Evolutionary conservation across 2,329 filamentous ascomycete genomes (phyloP), one percentile per base, ranked within the genome.

Genomic region (Stromatinia cepivora): DNA sequence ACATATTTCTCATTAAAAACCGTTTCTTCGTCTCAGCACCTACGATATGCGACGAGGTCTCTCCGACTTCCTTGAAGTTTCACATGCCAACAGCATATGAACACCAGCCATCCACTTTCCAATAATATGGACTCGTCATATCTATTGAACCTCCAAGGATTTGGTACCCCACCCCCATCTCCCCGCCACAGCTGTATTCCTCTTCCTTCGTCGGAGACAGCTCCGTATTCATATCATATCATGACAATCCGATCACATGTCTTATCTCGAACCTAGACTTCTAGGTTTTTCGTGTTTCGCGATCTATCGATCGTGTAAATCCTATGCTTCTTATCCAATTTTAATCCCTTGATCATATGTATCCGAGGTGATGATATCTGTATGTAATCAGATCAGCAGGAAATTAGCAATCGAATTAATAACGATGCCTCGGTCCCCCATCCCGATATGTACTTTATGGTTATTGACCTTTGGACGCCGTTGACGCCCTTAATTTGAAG

Each of bases 401-500:
- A 52, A 52, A 22, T 15, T 11, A 36, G 31, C 61, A 46, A 63
- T 39, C 61, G 22, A n/a, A 9, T 20, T 4, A 7, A 25, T 22
- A 45, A 28, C 13, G 15, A 52, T 15, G 20, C 22, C 15, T 63
- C 46, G 46, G 31, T 22, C 28, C 1, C 1, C 13, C 20, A 20
- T 52, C 15, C 46, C 61, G 45, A 63, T 25, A 52, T 39, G 61
- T 25, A 17, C 31, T 25, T 28, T 46, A 28, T 39, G 39, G 39
- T 34, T 25, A n/a, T 63, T 34, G 28, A 63, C 59, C 39, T 50
- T 39, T 52, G 22, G 39, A 63, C 59, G 59, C 31, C 22, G 46
- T 63, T 52, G 31, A 63, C 31, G 45, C 61, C 31, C 22, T 52
- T 39, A 63, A 63, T 63, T n/a, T 28, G 46, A 63, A 39, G 59